Evolutionary conservation across 2,329 filamentous ascomycete genomes (phyloP).

Genomic region (Pseudophaeomoniella oleicola): DNA sequence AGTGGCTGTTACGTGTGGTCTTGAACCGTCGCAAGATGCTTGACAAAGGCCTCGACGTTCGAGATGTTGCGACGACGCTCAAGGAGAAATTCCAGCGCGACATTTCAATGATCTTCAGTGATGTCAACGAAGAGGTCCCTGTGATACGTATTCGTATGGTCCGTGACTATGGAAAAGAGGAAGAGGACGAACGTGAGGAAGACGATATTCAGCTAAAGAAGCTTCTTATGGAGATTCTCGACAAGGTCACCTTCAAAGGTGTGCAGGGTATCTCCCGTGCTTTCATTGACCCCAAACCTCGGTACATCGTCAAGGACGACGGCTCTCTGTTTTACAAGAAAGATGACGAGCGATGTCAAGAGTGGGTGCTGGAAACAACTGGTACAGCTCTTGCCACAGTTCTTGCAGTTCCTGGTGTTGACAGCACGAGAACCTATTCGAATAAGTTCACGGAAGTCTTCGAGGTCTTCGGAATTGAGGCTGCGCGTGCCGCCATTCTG

Average conservation of each 20-base stretch:
- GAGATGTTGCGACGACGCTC: conserved; percentile 79
- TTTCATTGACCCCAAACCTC: conserved; percentile 74
- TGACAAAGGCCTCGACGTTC: conserved; percentile 82
- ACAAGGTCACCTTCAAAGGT: conserved; percentile 81
- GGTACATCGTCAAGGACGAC: conserved; percentile 51
- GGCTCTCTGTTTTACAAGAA: conserved; percentile 63
- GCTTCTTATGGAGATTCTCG: conserved; percentile 78
- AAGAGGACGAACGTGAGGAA: conserved; percentile 61
- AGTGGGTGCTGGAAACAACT: conserved; percentile 93
- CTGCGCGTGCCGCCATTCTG: conserved; percentile 71
- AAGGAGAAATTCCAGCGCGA: conserved; percentile 77
- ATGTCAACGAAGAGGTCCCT: conserved; percentile 93
- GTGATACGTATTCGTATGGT: conserved; percentile 86
- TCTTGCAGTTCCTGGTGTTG: conserved; percentile 74
- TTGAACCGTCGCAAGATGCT: conserved; percentile 88
- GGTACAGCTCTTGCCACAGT: conserved; percentile 78
- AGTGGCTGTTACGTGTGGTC: conserved; percentile 88
- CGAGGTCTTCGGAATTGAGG: conserved; percentile 91
- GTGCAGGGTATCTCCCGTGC: conserved; percentile 78
- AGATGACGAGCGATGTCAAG: conserved; percentile 60
- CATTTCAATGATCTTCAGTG: conserved; percentile 86
- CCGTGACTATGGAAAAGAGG: conserved; percentile 49
- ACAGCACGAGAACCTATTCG: conserved; percentile 72
- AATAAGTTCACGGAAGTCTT: conserved; percentile 95
- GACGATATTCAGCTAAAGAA: conserved; percentile 90